A percentile compares a stretch with the other conserved stretches of the same genome.
These are phyloP conservation scores for Sporothrix brunneoviolacea DNA, from an alignment of 2,329 filamentous ascomycete species.

Conservation along the genomic window DNA sequence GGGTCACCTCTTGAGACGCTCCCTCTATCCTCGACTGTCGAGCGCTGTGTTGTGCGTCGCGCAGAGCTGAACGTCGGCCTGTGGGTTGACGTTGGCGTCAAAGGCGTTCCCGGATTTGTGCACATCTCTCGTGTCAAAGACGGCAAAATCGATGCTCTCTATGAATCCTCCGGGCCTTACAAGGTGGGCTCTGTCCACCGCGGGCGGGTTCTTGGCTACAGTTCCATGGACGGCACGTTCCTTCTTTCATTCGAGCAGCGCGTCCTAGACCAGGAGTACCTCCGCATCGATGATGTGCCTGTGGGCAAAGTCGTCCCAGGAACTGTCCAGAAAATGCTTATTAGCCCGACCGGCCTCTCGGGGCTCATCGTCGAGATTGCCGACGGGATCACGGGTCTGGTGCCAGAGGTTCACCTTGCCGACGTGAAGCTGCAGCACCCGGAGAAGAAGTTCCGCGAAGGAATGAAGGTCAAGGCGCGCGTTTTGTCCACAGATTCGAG, in stretches of 20 bases:
- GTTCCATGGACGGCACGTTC: slow-evolving; percentile 76
- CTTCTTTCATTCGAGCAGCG: slow-evolving; percentile 77
- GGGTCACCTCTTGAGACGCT: slow-evolving; percentile 51
- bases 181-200: slow-evolving; percentile 72
- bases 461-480: slow-evolving; percentile 74
- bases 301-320: slow-evolving; percentile 76
- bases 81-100: slow-evolving; percentile 65
- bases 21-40: slow-evolving; percentile 67
- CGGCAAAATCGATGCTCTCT: slow-evolving; percentile 77
- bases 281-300: slow-evolving; percentile 84
- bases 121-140: slow-evolving; percentile 93
- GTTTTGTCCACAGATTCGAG: slow-evolving; percentile 72
- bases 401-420: slow-evolving; percentile 80
- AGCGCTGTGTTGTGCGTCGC: slow-evolving; percentile 70
- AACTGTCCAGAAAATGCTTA: slow-evolving; percentile 75
- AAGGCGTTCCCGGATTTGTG: slow-evolving; percentile 73
- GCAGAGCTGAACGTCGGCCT: slow-evolving; percentile 77
- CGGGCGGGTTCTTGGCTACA: slow-evolving; percentile 80
- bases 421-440: slow-evolving; percentile 85
- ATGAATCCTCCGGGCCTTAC: slow-evolving; percentile 69
- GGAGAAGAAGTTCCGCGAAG: slow-evolving; percentile 91
- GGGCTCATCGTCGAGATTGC: slow-evolving; percentile 78
- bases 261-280: slow-evolving; percentile 78
- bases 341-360: slow-evolving; percentile 69
- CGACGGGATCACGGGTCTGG: slow-evolving; percentile 82